Evolutionary conservation across 192 early-diverging fungal genomes (phyloP), one percentile per base, ranked within the genome.

Genomic region (Entomortierella beljakovae): DNA sequence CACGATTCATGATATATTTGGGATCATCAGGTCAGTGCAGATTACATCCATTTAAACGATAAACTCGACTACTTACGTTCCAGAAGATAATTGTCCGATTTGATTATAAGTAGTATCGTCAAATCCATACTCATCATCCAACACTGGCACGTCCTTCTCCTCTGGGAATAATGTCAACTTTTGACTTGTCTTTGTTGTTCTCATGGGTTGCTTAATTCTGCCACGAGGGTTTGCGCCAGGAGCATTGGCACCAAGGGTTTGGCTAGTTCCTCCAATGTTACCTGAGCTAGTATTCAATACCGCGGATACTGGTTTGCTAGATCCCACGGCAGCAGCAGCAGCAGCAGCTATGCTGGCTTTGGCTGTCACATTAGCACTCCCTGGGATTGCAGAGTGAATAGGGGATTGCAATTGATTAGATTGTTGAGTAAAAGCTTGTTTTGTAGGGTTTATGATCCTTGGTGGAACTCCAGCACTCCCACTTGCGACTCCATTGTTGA

Each of bases 141-240:
- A 40, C 48, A 83, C 53, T 0, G 70, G 74, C 40, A 72, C 67
- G 20, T 90, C 87, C 40, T 88, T 89, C 23, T 94, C 89, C 50
- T 92, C 91, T 1, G 96, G 96, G 49, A 97, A 92, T 23, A 97
- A 82, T n/a, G 91, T 93, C 23, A 97, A 82, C 84, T 97, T 97
- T 75, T 95, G 94, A 40, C 94, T 94, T n/a, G 89, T 94, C 80
- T 97, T 97, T 46, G 96, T 94, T 22, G 95, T 97, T 61, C 96
- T 87, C 73, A 92, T 92, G 25, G 92, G 92, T 32, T 89, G 87
- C 82, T 90, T 90, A 33, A 82, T 48, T 60, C 87, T 91, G 35
- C 76, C 60, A 20, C 81, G 80, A 29, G 37, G 32, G 32, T 74
- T 65, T 1, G 60, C 7, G 9, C 58, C 73, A 1, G 66, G 29